Base-by-base conservation (phyloP, 2,329 filamentous ascomycete species). In the Gyromitra esculenta region DNA sequence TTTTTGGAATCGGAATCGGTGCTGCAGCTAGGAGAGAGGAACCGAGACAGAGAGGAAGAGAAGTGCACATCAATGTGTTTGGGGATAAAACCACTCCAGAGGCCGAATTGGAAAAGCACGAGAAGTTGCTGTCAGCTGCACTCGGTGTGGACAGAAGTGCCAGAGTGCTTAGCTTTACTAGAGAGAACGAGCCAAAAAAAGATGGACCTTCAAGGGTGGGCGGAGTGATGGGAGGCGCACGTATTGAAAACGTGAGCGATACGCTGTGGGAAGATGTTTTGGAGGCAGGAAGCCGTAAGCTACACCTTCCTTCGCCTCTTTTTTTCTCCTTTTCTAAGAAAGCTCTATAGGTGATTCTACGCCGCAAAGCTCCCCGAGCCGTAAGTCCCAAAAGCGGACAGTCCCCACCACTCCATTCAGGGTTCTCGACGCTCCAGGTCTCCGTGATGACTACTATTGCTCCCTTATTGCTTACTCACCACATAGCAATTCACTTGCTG, bases 391-490 rank as follows among this genome's bases (percentile, higher is more conserved):
- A 56, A 78, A 70, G 73, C 85, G 87, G 69, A 83, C 85, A 45
- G 85, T 96, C 54, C 91, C 93, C 48, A 86, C 87, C 6, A 88
- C 91, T 18, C 92, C 94, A 4, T 96, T 96, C 85, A 92, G 92
- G 84, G 92, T 97, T 5, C 87, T 99, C 4, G 93, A 97, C 84
- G 95, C 95, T 7, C 94, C 94, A 1, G 89, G 90, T 66, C 86
- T 98, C n/a, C 90, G 93, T 73, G 94, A 98, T 81, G 95, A 99
- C 83, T 99, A 94, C 83, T 99, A 99, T 83, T 97, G 94, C 84
- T 96, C 94, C 0, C 87, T 94, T 1, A 87, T 99, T 69, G 93
- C 96, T 8, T 98, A 97, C 83, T 97, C 91, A 0, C 83, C 87
- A 52, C 91, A 89, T 6, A 88, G 89, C 65, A 88, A 91, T 68